Evolutionary conservation across 768 basidiomycete species (phyloP), one percentile per base, ranked within the genome.

Genomic region (Cubamyces lactineus): DNA sequence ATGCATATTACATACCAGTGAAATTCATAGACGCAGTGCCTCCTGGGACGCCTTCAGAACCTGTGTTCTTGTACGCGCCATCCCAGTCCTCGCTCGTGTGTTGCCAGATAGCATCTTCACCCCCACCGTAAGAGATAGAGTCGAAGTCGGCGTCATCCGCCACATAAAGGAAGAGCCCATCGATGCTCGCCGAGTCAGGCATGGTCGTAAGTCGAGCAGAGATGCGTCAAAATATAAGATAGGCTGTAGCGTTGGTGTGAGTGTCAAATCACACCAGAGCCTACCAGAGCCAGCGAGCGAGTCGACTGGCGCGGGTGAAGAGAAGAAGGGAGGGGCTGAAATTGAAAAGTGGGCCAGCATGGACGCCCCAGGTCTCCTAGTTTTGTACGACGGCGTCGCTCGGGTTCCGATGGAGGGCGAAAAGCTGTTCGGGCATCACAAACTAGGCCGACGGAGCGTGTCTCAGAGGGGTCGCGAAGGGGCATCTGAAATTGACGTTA

Each of bases 81-180:
- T 57, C 23, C 8, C 28, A 57, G 3, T 12, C 45, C n/a, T 17
- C 21, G 34, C 11, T 24, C 2, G 13, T n/a, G 34, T 57, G 55
- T 12, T 17, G n/a, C 55, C 55, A 57, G n/a, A 45, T 8, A n/a
- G 21, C 19, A 2, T 45, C 43, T 15, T 38, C 12, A 3, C 28
- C 28, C 28, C 55, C 55, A 12, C 21, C 26, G 21, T 57, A 57
- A 1, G 30, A 13, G 45, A 57, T 39, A 17, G 55, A 45, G 5
- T 38, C 42, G 30, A 40, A 17, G 55, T 57, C 55, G 13, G 34
- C 28, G 21, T 57, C 55, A 34, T 57, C 55, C 46, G 55, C 55
- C 12, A 23, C 43, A 46, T 57, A 57, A 19, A 39, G 34, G 28
- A 57, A 23, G 30, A 57, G 26, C n/a, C 24, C 26, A 5, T 43